Conservation (phyloP, 2,329 filamentous ascomycete species). For the Clonostachys chloroleuca region DNA sequence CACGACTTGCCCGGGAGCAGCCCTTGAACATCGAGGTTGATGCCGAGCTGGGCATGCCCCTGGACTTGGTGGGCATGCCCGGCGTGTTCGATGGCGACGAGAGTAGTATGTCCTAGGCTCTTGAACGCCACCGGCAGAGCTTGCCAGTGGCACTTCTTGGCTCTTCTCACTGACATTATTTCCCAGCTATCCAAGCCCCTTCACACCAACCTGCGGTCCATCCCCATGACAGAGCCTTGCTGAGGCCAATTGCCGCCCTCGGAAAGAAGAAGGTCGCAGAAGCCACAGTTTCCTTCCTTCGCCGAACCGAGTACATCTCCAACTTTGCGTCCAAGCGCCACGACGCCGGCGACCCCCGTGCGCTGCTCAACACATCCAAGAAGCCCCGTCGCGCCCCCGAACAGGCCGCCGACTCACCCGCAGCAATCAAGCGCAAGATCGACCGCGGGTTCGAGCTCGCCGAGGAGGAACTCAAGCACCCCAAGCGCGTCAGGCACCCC, state of each 20-base stretch:
- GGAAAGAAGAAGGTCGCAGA: constrained; percentile 78
- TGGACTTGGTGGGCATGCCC: constrained; percentile 91
- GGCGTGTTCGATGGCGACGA: constrained; percentile 95
- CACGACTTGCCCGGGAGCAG: constrained; percentile 83
- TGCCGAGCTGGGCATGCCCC: constrained; percentile 95
- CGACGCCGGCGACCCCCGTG: constrained; percentile 35
- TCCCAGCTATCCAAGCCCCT: constrained; percentile 74
- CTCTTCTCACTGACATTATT: constrained; percentile 2
- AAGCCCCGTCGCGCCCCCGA: constrained; percentile 46
- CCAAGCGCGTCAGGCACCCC: constrained; percentile 50
- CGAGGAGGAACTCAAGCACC: constrained; percentile 48
- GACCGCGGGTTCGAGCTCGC: constrained; percentile 56
- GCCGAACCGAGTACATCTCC: constrained; percentile 93
- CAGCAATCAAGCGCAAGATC: constrained; percentile 64
- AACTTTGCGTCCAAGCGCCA: constrained; percentile 47
- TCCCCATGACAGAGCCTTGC: constrained; percentile 77
- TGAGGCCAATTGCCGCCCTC: constrained; percentile 78
- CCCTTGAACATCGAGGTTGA: constrained; percentile 95
- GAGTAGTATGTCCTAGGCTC: constrained; percentile 59
- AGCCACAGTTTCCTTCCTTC: constrained; percentile 84
- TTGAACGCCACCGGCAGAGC: background rate
- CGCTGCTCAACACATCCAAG: constrained; percentile 21
- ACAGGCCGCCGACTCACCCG: constrained; percentile 56
- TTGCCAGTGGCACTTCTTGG: background rate
- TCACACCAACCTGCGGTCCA: constrained; percentile 68